These are phyloP conservation scores for Amphirosellinia nigrospora DNA, from an alignment of 495 filamentous ascomycete genomes.

Conservation along the genomic window DNA sequence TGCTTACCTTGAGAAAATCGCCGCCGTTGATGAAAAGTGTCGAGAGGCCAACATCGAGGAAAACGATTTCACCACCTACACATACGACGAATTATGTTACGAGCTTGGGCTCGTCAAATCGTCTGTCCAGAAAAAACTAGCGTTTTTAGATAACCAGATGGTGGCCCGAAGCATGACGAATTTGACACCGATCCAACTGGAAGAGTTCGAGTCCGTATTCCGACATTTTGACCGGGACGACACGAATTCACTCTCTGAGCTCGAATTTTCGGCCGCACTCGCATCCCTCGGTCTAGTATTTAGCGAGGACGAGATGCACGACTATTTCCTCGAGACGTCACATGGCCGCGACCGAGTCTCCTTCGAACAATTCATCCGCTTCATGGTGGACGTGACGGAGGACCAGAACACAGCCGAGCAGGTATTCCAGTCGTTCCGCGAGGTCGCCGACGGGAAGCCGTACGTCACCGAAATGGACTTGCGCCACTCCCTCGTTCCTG, in stretches of 20 bases:
- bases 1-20: conserved; percentile 83
- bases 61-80: conserved; percentile 98
- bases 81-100: conserved; percentile 93
- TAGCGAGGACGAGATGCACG: conserved; percentile 95
- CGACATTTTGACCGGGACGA: conserved; percentile 96
- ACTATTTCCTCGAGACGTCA: conserved; percentile 83
- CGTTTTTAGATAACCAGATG: conserved; percentile 95
- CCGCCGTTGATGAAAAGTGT: conserved; percentile 82
- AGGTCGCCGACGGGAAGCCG: conserved; percentile 97
- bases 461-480: conserved; percentile 98
- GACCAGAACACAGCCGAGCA: conserved; percentile 98
- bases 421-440: conserved; percentile 94
- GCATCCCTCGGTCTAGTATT: conserved; percentile 94
- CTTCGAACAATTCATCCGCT: conserved; percentile 98
- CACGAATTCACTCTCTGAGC: conserved; percentile 86
- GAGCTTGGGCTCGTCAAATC: conserved; percentile 89
- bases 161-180: conserved; percentile 99
- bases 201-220: conserved; percentile 98
- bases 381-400: conserved; percentile 98
- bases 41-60: conserved; percentile 97
- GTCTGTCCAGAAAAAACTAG: conserved; percentile 91
- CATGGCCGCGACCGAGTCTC: conserved; percentile 76
- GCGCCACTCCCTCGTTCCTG: conserved; percentile 89
- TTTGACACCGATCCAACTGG: conserved; percentile 93
- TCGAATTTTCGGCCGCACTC: conserved; percentile 93